Evolutionary conservation across 371 early-diverging fungal genomes (phyloP).

Genomic region (Mortierella sp.): DNA sequence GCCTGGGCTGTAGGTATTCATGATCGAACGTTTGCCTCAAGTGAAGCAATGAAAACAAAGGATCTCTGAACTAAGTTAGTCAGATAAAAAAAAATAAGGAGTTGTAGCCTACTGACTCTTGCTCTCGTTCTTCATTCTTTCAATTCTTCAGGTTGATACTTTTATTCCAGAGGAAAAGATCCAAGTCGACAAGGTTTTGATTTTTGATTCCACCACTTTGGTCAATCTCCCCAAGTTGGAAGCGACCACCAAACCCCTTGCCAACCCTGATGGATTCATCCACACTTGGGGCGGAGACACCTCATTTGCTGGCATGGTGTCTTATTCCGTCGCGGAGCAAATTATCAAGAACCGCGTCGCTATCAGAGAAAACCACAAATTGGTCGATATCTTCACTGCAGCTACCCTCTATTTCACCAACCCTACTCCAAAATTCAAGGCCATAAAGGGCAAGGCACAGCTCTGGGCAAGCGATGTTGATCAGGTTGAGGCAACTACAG

Average conservation of each 20-base stretch:
- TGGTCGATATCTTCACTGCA: constrained; percentile 44
- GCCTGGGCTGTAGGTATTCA: constrained; percentile 43
- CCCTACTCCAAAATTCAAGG: constrained; percentile 24
- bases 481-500: constrained; percentile 34
- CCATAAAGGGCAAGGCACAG: constrained; percentile 19
- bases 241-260: background rate
- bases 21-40: background rate
- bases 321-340: constrained; percentile 20
- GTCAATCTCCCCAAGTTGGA: constrained; percentile 40
- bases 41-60: background rate
- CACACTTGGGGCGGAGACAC: constrained; percentile 33
- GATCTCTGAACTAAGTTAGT: too few species aligned
- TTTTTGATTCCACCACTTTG: constrained; percentile 47
- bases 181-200: constrained; percentile 35
- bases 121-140: background rate
- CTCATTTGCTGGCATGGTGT: constrained; percentile 39
- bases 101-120: too few species aligned
- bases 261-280: constrained; percentile 4
- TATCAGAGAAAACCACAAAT: constrained; percentile 12
- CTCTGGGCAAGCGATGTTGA: constrained; percentile 44
- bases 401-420: constrained; percentile 53
- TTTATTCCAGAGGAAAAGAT: constrained; percentile 43
- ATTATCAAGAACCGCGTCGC: constrained; percentile 17
- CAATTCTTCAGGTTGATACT: constrained; percentile 31
- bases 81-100: background rate